A percentile compares a stretch with the other conserved stretches of the same genome.
Evolutionary conservation across 495 filamentous ascomycete species (phyloP).

Genomic region (Clavariopsis aquatica): DNA sequence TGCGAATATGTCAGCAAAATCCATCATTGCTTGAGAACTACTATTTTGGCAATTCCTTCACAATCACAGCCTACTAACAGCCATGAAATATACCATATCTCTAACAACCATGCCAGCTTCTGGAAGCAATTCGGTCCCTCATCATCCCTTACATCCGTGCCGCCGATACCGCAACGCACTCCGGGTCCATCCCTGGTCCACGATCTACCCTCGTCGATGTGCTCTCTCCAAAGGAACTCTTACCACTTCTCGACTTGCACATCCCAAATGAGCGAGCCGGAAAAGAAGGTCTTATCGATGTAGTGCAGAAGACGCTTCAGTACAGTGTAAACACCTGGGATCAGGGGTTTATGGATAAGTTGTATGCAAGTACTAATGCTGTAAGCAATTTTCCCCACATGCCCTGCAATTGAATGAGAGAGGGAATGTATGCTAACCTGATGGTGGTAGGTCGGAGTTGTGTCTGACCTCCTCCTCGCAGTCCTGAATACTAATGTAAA

Average conservation of each 20-base stretch:
- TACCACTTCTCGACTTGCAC: constrained; percentile 61
- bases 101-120: constrained; percentile 57
- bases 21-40: no score
- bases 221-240: constrained; percentile 68
- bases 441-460: constrained; percentile 72
- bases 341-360: constrained; percentile 90
- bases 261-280: constrained; percentile 67
- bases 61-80: no score
- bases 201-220: constrained; percentile 68
- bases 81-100: no score
- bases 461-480: constrained; percentile 78
- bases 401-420: background rate
- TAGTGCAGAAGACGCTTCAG: constrained; percentile 66
- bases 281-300: constrained; percentile 68
- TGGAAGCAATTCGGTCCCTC: constrained; percentile 70
- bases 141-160: constrained; percentile 76
- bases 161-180: constrained; percentile 60
- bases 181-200: constrained; percentile 47
- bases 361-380: constrained; percentile 83
- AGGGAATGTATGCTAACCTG: background rate
- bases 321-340: constrained; percentile 97
- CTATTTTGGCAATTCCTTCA: no score
- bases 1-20: no score
- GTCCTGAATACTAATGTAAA: constrained; percentile 83
- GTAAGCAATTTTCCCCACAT: constrained; percentile 46